Conservation (phyloP, 2,329 filamentous ascomycete species). For the Ophiosphaerella herpotricha region DNA sequence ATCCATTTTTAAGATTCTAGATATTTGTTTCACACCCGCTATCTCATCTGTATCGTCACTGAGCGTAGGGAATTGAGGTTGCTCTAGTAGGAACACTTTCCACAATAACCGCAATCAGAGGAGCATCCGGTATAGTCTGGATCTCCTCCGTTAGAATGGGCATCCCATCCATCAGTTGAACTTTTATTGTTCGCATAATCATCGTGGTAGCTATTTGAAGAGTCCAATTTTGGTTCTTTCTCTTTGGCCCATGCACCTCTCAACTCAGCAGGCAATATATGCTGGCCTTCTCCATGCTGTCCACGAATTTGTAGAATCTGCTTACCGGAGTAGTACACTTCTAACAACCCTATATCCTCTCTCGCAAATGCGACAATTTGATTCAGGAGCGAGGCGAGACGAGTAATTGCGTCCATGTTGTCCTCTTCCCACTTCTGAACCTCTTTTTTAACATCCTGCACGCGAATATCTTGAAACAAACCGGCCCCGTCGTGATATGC, state of each 20-base stretch:
- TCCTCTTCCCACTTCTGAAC: constrained; percentile 51
- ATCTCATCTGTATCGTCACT: too few species aligned
- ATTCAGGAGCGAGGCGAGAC: constrained; percentile 35
- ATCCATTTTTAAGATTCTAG: too few species aligned
- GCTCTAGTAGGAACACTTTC: constrained; percentile 37
- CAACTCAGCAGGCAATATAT: constrained; percentile 25
- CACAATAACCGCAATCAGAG: constrained; percentile 45
- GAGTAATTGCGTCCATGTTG: constrained; percentile 37
- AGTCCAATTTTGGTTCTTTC: neutral
- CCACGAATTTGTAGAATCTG: constrained; percentile 43
- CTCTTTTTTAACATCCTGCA: constrained; percentile 44
- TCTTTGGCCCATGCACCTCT: constrained; percentile 15
- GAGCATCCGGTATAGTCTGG: constrained; percentile 46
- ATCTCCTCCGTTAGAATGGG: constrained; percentile 29
- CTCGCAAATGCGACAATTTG: constrained; percentile 37
- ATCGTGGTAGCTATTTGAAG: neutral
- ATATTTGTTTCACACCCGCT: too few species aligned
- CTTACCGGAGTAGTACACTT: constrained; percentile 39
- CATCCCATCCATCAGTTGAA: constrained; percentile 14
- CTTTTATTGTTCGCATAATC: constrained; percentile 2
- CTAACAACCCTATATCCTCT: constrained; percentile 28
- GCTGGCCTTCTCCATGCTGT: constrained; percentile 28
- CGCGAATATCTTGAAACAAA: constrained; percentile 50
- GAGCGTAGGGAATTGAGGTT: too few species aligned
- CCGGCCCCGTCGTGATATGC: constrained; percentile 54